Percentiles rank a stretch among this genome's conserved stretches.
Evolutionary conservation across 75 land plant species (phyloP).

Genomic region (Gnetum montanum): DNA sequence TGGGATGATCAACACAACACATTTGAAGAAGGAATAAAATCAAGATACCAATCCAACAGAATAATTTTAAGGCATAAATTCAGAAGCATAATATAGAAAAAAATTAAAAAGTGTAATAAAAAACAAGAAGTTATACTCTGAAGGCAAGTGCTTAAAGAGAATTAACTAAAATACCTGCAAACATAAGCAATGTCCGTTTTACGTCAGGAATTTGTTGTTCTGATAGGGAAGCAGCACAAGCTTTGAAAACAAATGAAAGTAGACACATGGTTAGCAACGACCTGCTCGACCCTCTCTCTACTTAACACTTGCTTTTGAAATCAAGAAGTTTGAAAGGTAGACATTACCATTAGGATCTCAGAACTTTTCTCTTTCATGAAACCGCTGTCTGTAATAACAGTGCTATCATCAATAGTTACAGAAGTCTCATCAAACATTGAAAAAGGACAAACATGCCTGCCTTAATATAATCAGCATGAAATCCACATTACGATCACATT

Average conservation of each 20-base stretch:
- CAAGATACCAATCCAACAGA: neutral
- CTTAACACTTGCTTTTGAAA: slow-evolving; percentile 90
- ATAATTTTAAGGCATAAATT: neutral
- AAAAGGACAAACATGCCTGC: slow-evolving; percentile 18
- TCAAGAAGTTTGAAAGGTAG: slow-evolving; percentile 79
- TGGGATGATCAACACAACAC: no score
- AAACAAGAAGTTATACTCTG: slow-evolving; percentile 39
- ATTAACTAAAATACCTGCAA: slow-evolving; percentile 85
- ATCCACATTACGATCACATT: slow-evolving; percentile 84
- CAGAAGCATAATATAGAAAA: neutral
- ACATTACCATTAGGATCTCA: slow-evolving; percentile 94
- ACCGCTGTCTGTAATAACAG: slow-evolving; percentile 89
- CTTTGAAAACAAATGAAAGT: slow-evolving; percentile 84
- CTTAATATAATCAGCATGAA: slow-evolving; percentile 88
- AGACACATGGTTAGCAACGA: slow-evolving; percentile 83
- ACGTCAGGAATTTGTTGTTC: slow-evolving; percentile 93
- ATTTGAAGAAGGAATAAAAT: neutral
- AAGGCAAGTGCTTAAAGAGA: slow-evolving; percentile 47
- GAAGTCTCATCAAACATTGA: slow-evolving; percentile 95
- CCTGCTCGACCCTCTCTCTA: slow-evolving; percentile 96
- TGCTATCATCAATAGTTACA: slow-evolving; percentile 92
- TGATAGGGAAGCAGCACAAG: slow-evolving; percentile 48
- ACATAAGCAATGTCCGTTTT: slow-evolving; percentile 84
- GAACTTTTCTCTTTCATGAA: slow-evolving; percentile 91
- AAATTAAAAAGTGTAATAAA: neutral